Conservation (phyloP, 2,329 filamentous ascomycete species). For the Claviceps digitariae region DNA sequence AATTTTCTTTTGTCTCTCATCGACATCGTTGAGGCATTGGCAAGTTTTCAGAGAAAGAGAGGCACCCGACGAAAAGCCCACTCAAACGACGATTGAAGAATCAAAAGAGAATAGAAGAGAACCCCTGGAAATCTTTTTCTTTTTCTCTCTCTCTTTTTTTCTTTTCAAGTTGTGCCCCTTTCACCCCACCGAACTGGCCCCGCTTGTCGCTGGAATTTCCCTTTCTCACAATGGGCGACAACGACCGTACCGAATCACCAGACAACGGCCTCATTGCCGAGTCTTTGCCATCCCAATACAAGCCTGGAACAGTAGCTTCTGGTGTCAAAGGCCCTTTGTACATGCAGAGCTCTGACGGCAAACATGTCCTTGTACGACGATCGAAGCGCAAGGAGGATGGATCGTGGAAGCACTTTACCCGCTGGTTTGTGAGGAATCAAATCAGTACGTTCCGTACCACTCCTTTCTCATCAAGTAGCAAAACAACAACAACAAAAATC, state of each 20-base stretch:
- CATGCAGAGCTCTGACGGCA: slow-evolving; percentile 38
- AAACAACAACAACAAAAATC: no score
- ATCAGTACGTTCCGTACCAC: slow-evolving; percentile 46
- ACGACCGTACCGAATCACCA: background rate
- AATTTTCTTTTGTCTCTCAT: background rate
- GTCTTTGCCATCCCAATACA: slow-evolving; percentile 15
- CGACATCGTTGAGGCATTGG: background rate
- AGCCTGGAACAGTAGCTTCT: slow-evolving; percentile 11
- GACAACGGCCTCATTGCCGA: slow-evolving; percentile 11
- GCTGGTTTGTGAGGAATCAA: slow-evolving; percentile 67
- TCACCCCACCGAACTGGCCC: slow-evolving; percentile 1
- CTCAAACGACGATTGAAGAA: background rate
- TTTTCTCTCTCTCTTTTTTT: background rate
- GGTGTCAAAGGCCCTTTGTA: slow-evolving; percentile 35
- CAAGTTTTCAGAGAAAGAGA: background rate
- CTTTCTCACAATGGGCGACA: slow-evolving; percentile 4
- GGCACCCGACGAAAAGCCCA: background rate
- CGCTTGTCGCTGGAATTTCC: background rate
- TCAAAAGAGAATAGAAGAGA: background rate
- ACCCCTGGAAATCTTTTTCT: background rate
- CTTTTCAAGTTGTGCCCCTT: background rate
- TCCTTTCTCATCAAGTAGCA: slow-evolving; percentile 3
- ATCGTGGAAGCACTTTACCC: slow-evolving; percentile 44
- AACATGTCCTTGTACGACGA: slow-evolving; percentile 40
- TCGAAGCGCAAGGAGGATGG: slow-evolving; percentile 50